A percentile compares a stretch with the other conserved stretches of the same genome.
phyloP scores from a whole-genome alignment of 2,329 filamentous ascomycete genomes.

The Colletotrichum navitas region DNA sequence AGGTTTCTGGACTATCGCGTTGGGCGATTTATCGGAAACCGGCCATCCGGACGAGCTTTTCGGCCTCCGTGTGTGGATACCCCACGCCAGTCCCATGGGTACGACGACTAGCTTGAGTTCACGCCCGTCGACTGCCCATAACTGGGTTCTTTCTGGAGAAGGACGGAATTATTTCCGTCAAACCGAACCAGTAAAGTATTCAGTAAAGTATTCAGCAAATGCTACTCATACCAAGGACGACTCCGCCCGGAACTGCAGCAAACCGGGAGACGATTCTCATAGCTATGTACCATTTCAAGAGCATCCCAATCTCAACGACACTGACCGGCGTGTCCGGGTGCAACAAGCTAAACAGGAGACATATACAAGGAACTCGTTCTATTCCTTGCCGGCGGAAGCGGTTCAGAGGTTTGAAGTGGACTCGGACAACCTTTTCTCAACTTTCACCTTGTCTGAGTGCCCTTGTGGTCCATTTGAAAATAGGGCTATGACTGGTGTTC shows the following conservation, averaged over 20 bases:
- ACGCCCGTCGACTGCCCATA: conserved; percentile 51
- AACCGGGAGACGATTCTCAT: conserved; percentile 40
- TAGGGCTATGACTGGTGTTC: conserved; percentile 49
- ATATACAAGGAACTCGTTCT: conserved; percentile 45
- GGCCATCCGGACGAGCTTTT: conserved; percentile 50
- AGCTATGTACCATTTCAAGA: conserved; percentile 43
- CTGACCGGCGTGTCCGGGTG: conserved; percentile 43
- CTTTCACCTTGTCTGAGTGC: conserved; percentile 52
- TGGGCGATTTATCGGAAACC: conserved; percentile 50
- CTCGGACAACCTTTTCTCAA: conserved; percentile 49
- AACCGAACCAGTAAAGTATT: conserved; percentile 39
- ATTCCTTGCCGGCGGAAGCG: conserved; percentile 47
- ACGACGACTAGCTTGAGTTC: conserved; percentile 47
- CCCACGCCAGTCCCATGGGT: conserved; percentile 47
- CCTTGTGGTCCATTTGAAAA: conserved; percentile 47
- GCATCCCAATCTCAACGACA: conserved; percentile 46
- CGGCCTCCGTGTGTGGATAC: conserved; percentile 51
- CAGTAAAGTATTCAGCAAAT: not conserved
- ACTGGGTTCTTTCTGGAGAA: conserved; percentile 52
- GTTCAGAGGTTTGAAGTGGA: conserved; percentile 48
- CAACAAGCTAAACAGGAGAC: conserved; percentile 12
- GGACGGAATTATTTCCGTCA: conserved; percentile 48
- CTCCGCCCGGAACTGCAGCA: conserved; percentile 46
- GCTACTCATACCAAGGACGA: conserved; percentile 47
- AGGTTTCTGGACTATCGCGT: conserved; percentile 50